Evolutionary conservation across 768 basidiomycete genomes (phyloP), one percentile per base, ranked within the genome.

Genomic region (Leccinellum rugosiceps): DNA sequence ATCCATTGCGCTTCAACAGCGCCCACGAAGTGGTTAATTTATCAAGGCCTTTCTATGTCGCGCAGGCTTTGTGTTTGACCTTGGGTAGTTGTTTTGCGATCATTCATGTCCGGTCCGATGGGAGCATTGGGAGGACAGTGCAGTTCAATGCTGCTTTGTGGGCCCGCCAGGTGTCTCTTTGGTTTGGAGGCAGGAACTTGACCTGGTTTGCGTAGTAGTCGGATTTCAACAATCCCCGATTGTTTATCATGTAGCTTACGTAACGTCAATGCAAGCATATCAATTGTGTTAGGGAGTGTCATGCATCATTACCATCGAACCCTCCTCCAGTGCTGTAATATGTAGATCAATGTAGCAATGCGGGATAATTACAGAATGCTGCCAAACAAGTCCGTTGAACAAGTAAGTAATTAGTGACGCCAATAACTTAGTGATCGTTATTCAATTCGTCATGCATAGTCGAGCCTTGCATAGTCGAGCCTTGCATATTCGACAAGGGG

Each of bases 1-100:
- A 64, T 3, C 64, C 71, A 66, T 75, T 77, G 79, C 87, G 91
- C 91, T 93, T 92, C 90, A 93, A 92, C 90, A 92, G 90, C 91
- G 85, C 80, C 83, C 83, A 78, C 77, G 78, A 79, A 78, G 75
- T 76, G 81, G 84, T 83, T 82, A 82, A 82, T 73, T 82, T 81
- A 82, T 75, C 73, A 63, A 68, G 60, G 66, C 59, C 61, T 67
- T 70, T 61, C 63, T 59, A 53, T 35, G 34, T 57, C 56, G 58
- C 64, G 65, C 58, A 56, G 53, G 65, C 68, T 67, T 70, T 75
- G 68, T 73, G 75, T 67, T 77, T 80, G 78, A 83, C 78, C 76
- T 77, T 77, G 77, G 77, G 77, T 82, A 76, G 78, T 80, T 80
- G 79, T 77, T 65, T 74, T 67, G 67, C 72, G 67, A 68, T 60